Conservation (phyloP, 2,329 filamentous ascomycete species). For the Aureobasidium leucospermi region DNA sequence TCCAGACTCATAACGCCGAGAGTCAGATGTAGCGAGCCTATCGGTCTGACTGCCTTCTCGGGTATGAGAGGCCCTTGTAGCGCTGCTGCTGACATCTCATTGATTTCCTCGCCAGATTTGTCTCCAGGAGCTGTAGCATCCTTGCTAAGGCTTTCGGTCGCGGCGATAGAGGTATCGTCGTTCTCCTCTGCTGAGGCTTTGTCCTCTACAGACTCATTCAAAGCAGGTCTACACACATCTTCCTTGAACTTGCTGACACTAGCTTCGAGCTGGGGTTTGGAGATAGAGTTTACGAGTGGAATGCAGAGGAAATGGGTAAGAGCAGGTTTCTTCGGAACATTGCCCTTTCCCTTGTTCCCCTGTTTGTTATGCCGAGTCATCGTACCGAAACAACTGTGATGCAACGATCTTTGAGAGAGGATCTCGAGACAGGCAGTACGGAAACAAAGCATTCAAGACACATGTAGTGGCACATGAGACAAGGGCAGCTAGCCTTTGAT, state of each 20-base stretch:
- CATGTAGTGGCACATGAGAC: background rate
- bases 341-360: constrained; percentile 16
- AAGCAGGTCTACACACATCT: background rate
- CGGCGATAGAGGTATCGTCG: background rate
- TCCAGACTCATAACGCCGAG: constrained; percentile 76
- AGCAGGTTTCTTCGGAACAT: constrained; percentile 31
- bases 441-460: background rate
- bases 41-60: constrained; percentile 60
- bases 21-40: constrained; percentile 78
- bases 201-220: background rate
- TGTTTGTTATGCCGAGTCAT: background rate
- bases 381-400: background rate
- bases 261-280: constrained; percentile 57
- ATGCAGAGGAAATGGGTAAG: constrained; percentile 72
- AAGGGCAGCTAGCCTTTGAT: background rate
- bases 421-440: too few relatives aligned
- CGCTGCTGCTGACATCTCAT: background rate
- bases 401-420: background rate
- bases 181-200: background rate
- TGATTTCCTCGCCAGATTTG: background rate
- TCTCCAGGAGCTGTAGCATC: background rate
- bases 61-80: constrained; percentile 45
- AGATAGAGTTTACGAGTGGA: constrained; percentile 57
- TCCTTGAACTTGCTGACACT: constrained; percentile 11
- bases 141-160: background rate